Evolutionary conservation across 768 basidiomycete species (phyloP).

Genomic region (Leucosporidium scottii): DNA sequence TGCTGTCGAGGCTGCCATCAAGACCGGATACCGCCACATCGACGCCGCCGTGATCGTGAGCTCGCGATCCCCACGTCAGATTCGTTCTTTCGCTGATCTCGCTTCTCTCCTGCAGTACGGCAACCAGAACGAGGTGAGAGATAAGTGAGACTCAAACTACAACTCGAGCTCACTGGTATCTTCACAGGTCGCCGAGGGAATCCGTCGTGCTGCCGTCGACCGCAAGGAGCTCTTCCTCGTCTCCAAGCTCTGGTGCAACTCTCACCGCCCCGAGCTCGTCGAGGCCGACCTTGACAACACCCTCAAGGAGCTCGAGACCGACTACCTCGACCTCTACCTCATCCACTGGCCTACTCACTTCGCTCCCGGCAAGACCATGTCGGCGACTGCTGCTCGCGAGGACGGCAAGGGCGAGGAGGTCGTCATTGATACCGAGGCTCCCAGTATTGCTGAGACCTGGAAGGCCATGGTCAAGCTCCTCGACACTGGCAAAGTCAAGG

Average conservation of each 20-base stretch:
- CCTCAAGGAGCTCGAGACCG: constrained; percentile 59
- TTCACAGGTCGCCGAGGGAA: no score
- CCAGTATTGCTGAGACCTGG: constrained; percentile 70
- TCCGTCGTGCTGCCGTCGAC: background rate
- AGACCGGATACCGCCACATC: constrained; percentile 55
- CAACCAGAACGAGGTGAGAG: constrained; percentile 62
- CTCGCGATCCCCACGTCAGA: background rate
- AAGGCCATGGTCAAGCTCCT: constrained; percentile 65
- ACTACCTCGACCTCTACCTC: constrained; percentile 77
- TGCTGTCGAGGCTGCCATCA: constrained; percentile 66
- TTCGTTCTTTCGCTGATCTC: constrained; percentile 48
- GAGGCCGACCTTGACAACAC: constrained; percentile 70
- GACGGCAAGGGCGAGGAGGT: constrained; percentile 42
- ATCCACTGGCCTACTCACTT: constrained; percentile 61
- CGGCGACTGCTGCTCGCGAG: constrained; percentile 45
- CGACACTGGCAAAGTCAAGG: constrained; percentile 56
- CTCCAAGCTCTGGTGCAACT: constrained; percentile 67
- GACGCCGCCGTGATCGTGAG: constrained; percentile 36
- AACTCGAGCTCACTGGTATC: constrained; percentile 46
- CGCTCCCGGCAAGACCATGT: constrained; percentile 1
- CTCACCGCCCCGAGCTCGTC: constrained; percentile 59
- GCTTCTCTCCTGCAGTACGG: constrained; percentile 51
- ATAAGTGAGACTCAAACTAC: constrained; percentile 64
- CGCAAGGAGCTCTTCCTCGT: background rate
- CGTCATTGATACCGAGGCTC: constrained; percentile 53